Evolutionary conservation across 371 early-diverging fungal genomes (phyloP).

Genomic region (Mortierella sp.): DNA sequence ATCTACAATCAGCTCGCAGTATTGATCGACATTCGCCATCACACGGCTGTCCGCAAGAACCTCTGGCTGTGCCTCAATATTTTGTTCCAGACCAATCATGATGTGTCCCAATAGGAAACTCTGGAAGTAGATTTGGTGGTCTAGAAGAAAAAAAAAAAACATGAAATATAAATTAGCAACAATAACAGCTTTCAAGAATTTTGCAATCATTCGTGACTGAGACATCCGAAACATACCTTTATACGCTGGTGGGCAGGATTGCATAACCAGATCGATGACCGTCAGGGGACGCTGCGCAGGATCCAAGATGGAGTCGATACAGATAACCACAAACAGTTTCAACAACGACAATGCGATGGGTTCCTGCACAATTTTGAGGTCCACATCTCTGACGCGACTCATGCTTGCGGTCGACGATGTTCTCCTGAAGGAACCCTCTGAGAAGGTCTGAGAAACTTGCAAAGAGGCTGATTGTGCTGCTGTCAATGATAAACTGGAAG

Average conservation of each 20-base stretch:
- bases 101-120: slow-evolving; percentile 72
- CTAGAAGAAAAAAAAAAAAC: slow-evolving; percentile 11
- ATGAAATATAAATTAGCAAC: slow-evolving; percentile 2
- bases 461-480: slow-evolving; percentile 28
- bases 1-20: slow-evolving; percentile 76
- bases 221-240: slow-evolving; percentile 51
- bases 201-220: neutral
- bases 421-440: slow-evolving; percentile 48
- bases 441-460: slow-evolving; percentile 40
- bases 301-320: slow-evolving; percentile 69
- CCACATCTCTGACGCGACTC: slow-evolving; percentile 47
- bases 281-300: slow-evolving; percentile 58
- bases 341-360: slow-evolving; percentile 57
- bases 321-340: slow-evolving; percentile 69
- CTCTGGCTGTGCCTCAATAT: slow-evolving; percentile 61
- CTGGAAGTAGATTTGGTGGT: slow-evolving; percentile 63
- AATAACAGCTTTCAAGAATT: neutral
- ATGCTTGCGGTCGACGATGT: slow-evolving; percentile 35
- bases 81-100: slow-evolving; percentile 66
- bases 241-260: slow-evolving; percentile 55
- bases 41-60: slow-evolving; percentile 62
- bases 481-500: slow-evolving; percentile 22
- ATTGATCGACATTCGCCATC: slow-evolving; percentile 67
- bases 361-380: slow-evolving; percentile 57
- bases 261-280: slow-evolving; percentile 62